Base-by-base conservation (phyloP, 805 yeast genomes). In the Ogataea salicorniae region DNA sequence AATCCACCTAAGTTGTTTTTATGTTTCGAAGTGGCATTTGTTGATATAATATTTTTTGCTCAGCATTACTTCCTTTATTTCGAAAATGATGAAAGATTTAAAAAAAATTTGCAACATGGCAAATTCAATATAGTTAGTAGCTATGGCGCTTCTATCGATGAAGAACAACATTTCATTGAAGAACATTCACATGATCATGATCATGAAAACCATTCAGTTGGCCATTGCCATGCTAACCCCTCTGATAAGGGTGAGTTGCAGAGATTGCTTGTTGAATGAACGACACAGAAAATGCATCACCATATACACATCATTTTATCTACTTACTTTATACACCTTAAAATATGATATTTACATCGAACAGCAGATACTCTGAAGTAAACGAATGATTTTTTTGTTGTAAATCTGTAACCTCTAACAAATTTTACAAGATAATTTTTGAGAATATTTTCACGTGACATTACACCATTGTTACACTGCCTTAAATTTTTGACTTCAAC, bases 111-210 rank as follows among this genome's bases (percentile, higher is more conserved):
- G 11, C 38, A 17, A 8, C 34, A 39, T n/a, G 34, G 36, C 11
- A 22, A 11, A 11, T 6, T 26, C 11, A 26, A 26, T 26, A 9
- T 39, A 15, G 22, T 58, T n/a, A 26, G 43, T 26, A 52, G 51
- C 2, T 57, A 57, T 23, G 55, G 46, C 8, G 52, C 66, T 7
- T 58, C 58, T 1, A 46, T 64, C 13, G 53, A 55, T 26, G 70
- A 63, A 43, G 71, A 66, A 23, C 69, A 64, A 35, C 54, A 57
- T 16, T 64, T 64, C 43, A 35, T 66, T 1, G 48, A 50, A 31
- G 70, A 66, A 42, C 68, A 66, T 44, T 53, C 50, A 22, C 67
- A 63, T 39, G 69, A 66, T 37, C 69, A 63, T 44, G 68, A 64
- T 39, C 66, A 62, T 18, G 40, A 20, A 22, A 34, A 17, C 8